Base-by-base conservation (phyloP, 805 yeast species). In the Lipomyces yamanashiensis region DNA sequence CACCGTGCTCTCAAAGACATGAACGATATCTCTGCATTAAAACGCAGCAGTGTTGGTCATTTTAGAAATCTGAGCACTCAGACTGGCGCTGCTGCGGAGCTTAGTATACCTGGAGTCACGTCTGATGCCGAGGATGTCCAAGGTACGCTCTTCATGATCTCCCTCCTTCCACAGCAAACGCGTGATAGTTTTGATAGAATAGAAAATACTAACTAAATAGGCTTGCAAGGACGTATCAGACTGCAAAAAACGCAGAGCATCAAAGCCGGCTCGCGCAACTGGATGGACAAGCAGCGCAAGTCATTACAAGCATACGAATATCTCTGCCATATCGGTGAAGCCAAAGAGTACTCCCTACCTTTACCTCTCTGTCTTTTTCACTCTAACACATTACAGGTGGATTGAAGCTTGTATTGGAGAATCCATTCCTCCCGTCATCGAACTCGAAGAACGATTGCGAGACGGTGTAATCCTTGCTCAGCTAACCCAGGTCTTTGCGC, bases 391-490 rank as follows among this genome's bases (percentile, higher is more conserved):
- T 40, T 33, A 3, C 39, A 73, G 75, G 62, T 90, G 96, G 96
- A 82, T 90, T 44, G 90, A 88, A 75, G 74, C 76, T 12, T 82
- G 89, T 13, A 79, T 88, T 15, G 81, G 78, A 2, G 89, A 87
- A 68, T 75, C 75, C 23, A 79, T 90, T 12, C 84, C 87, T 0
- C 76, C 85, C 0, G 86, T 85, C 1, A 78, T 82, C 3, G 84
- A 86, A 49, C 77, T 90, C 65, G 85, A 89, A 43, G 85, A 88
- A 52, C 83, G 85, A 45, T 77, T 95, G 36, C 81, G 92, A 67
- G 88, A 93, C 76, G 99, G 99, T 67, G 92, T 92, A 1, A 80
- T 86, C 50, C 78, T 95, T 41, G 98, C 98, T 1, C 86, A 89
- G 72, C 75, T 93, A 48, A 86, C 96, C 8, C 84, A 85, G 69